Evolutionary conservation across 441 rosid genomes (phyloP), one percentile per base, ranked within the genome.

Genomic region (Croton setiger): DNA sequence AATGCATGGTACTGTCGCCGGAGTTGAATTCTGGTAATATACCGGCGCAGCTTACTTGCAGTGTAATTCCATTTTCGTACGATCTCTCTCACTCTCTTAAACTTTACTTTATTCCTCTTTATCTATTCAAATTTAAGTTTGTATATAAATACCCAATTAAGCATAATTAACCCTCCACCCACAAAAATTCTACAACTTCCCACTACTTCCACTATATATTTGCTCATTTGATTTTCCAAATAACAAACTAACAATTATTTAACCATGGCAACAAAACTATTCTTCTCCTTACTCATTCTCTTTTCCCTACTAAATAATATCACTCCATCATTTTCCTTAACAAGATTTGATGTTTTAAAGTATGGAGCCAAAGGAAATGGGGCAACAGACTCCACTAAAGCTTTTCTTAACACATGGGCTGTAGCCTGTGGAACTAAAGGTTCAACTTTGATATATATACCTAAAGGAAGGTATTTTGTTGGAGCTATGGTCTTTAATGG

Each of bases 311-410:
- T n/a, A 36, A 12, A 31, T 27, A 27, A n/a, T n/a, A n/a, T 66
- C 0, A 17, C 27, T 57, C 51, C 55, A 14, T 53, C 76, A 47
- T 63, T 72, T 56, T 67, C 79, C 52, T 35, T 43, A 47, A 64
- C 60, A 55, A 64, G 11, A 1, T 69, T 64, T 17, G 77, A 84
- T 44, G 80, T 82, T n/a, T 20, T 72, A 20, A 63, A 48, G 8
- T 79, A 64, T 15, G 86, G 86, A 21, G 84, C 84, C 1, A 82
- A 71, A 66, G 77, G 80, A 3, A 77, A 74, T 9, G 81, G 86
- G n/a, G 41, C 18, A 0, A 63, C 72, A 0, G 74, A 85, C 56
- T 82, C 83, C 8, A 76, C 83, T 4, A 58, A 31, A 64, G 78
- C 82, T 20, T 81, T 85, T 51, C 35, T 57, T 8, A 35, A 68